Evolutionary conservation across 495 filamentous ascomycete species (phyloP), one percentile per base, ranked within the genome.

Genomic region (Aspergillus coremiiformis): DNA sequence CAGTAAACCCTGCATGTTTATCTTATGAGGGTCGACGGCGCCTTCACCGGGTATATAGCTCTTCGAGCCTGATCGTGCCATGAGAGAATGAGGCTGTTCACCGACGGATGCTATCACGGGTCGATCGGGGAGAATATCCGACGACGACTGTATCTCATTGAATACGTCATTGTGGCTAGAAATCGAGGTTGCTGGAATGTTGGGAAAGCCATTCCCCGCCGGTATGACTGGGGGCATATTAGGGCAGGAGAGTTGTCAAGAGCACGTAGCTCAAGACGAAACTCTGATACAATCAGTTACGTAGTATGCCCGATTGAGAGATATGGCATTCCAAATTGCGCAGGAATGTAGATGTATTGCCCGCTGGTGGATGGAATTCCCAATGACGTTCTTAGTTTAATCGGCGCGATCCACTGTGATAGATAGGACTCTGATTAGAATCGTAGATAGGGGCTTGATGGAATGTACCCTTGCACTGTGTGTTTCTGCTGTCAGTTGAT

Each of bases 1-100:
- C 65, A 96, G 82, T 44, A 95, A 76, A 44, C 80, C 86, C 15
- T 82, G 80, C 76, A 92, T 95, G 72, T 93, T 90, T 73, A 95
- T 87, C 44, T 77, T 66, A n/a, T 72, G 61, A 0, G 89, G 84
- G 37, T 75, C 67, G 19, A 86, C 69, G 9, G 81, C 68, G 51
- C 87, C 87, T 15, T 67, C 63, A 21, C 75, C 69, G 42, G 64
- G 68, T n/a, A 47, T 48, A 23, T 61, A 53, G n/a, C 55, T 62
- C 17, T 54, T 39, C 20, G 65, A 62, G 15, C 61, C 58, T 19
- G 53, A 39, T 32, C 66, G 67, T 29, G 57, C 46, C 14, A 56
- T 33, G 12, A 70, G 53, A 8, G 55, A 48, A 14, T 60, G 51
- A 11, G 26, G 30, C 15, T 53, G 30, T 5, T 14, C 20, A 1